These are phyloP conservation scores for Plantago lanceolata DNA, from an alignment of 305 asterid species.

Conservation along the genomic window DNA sequence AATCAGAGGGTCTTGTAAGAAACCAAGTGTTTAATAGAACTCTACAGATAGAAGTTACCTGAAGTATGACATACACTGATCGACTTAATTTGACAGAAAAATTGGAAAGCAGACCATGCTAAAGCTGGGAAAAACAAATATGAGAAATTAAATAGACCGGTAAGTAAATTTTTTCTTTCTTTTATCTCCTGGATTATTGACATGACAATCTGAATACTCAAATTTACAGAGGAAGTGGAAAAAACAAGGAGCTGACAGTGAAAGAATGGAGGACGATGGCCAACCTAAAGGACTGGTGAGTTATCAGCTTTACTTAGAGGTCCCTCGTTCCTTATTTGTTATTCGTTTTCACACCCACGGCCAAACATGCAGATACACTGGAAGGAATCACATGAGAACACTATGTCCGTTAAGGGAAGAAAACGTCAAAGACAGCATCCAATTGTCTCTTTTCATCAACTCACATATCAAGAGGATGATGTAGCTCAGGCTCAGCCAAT, in stretches of 20 bases:
- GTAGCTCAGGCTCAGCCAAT: slow-evolving; percentile 16
- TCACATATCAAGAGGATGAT: slow-evolving; percentile 28
- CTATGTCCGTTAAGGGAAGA: slow-evolving; percentile 32
- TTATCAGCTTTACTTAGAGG: slow-evolving; percentile 26
- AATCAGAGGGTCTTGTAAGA: slow-evolving; percentile 75
- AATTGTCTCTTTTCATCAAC: slow-evolving; percentile 25
- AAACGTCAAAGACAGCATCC: slow-evolving; percentile 31
- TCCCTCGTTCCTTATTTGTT: slow-evolving; percentile 5
- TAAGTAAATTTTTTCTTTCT: slow-evolving; percentile 29
- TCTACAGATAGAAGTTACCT: slow-evolving; percentile 13
- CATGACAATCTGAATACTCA: slow-evolving; percentile 25
- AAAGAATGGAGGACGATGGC: slow-evolving; percentile 39
- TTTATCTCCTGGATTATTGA: slow-evolving; percentile 1
- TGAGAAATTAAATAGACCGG: slow-evolving; percentile 36
- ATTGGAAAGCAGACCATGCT: slow-evolving; percentile 65
- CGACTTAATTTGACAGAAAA: slow-evolving; percentile 46
- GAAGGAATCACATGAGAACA: slow-evolving; percentile 51
- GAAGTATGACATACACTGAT: slow-evolving; percentile 26
- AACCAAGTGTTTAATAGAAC: slow-evolving; percentile 17
- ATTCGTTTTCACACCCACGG: slow-evolving; percentile 27
- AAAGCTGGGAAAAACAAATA: slow-evolving; percentile 38
- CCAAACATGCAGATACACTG: slow-evolving; percentile 55
- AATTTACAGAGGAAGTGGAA: slow-evolving; percentile 48
- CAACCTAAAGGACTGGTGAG: slow-evolving; percentile 83
- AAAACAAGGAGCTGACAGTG: slow-evolving; percentile 38